A percentile compares a stretch with the other conserved stretches of the same genome.
Conservation (phyloP, 2,329 filamentous ascomycete species). For the Rhinocladiella mackenziei region DNA sequence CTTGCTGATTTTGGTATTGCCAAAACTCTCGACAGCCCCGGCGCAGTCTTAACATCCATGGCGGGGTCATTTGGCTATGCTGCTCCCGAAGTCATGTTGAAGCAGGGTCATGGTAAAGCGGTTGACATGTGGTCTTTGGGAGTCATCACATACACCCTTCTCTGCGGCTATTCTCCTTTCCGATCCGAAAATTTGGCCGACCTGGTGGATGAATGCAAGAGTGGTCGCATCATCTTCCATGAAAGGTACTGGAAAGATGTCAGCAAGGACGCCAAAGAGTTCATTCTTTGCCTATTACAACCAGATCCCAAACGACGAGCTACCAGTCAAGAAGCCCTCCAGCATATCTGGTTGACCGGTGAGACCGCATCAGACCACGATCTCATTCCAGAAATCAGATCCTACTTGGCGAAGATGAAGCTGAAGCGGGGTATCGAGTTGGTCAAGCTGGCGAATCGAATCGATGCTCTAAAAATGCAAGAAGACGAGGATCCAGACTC, state of each 20-base stretch:
- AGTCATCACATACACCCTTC: constrained; percentile 95
- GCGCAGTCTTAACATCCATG: constrained; percentile 95
- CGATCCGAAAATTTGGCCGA: constrained; percentile 89
- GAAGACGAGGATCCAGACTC: constrained; percentile 72
- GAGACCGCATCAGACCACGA: constrained; percentile 92
- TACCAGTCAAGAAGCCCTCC: constrained; percentile 73
- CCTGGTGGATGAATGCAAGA: constrained; percentile 88
- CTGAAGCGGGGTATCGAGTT: constrained; percentile 92
- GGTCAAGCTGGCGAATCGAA: constrained; percentile 92
- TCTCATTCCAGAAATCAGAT: constrained; percentile 92
- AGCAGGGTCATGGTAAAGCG: constrained; percentile 93
- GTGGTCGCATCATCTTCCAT: constrained; percentile 83
- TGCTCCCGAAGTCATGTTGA: constrained; percentile 96
- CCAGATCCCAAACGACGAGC: constrained; percentile 72
- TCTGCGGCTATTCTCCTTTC: constrained; percentile 98
- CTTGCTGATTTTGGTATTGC: constrained; percentile 98
- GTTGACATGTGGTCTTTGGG: constrained; percentile 99
- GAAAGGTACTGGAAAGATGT: constrained; percentile 98
- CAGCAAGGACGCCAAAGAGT: constrained; percentile 89
- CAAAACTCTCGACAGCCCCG: constrained; percentile 88
- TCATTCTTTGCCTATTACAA: constrained; percentile 78
- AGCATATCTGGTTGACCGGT: constrained; percentile 85
- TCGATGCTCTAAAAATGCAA: constrained; percentile 88
- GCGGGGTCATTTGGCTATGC: constrained; percentile 97
- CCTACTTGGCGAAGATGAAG: constrained; percentile 85